Conservation (phyloP, 176 grass and related monocot genomes). For the Zizania latifolia region DNA sequence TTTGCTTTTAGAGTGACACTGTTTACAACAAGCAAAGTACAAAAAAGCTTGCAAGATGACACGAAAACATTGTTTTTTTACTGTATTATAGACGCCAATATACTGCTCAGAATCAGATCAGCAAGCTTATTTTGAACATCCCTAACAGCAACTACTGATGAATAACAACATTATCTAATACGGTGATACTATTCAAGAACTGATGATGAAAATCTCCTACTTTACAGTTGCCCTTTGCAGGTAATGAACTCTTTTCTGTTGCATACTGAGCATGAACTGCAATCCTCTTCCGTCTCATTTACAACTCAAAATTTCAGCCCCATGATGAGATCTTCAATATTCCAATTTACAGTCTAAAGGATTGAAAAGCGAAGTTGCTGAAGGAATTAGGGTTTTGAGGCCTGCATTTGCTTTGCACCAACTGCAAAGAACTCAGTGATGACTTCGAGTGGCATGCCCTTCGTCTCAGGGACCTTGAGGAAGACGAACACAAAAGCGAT, state of each 20-base stretch:
- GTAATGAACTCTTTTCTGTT: conserved; percentile 8
- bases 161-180: conserved; percentile 20
- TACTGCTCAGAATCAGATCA: conserved; percentile 16
- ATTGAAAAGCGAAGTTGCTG: background rate
- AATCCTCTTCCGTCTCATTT: conserved; percentile 8
- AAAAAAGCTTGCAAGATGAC: conserved; percentile 2
- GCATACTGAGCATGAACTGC: background rate
- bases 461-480: conserved; percentile 83
- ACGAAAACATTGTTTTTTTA: conserved; percentile 2
- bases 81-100: conserved; percentile 25
- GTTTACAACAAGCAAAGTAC: background rate
- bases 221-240: conserved; percentile 7
- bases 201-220: conserved; percentile 6
- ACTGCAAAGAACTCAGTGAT: conserved; percentile 82
- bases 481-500: conserved; percentile 71
- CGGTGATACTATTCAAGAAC: conserved; percentile 15
- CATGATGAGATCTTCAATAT: background rate
- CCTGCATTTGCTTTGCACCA: conserved; percentile 41
- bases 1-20: background rate
- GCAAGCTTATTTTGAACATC: conserved; percentile 25
- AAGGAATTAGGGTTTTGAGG: conserved; percentile 34
- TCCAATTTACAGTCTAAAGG: conserved; percentile 6
- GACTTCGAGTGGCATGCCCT: conserved; percentile 90
- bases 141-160: conserved; percentile 7
- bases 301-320: background rate